Conservation (phyloP, 257 asterid species). For the Mentha longifolia region DNA sequence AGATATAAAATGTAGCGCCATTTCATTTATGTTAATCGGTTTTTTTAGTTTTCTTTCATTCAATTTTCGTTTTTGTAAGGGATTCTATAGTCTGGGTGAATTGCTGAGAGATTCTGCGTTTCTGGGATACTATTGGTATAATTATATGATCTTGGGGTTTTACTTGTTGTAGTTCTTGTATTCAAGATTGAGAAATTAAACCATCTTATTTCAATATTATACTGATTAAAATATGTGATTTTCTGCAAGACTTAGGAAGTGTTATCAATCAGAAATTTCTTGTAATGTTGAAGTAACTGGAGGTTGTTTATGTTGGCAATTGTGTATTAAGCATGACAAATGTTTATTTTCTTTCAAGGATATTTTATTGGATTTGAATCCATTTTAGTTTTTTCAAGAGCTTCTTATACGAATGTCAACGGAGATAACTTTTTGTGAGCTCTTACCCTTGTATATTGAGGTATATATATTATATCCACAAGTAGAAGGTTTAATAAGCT, state of each 20-base stretch:
- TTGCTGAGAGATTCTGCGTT: not conserved
- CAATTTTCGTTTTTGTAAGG: not conserved
- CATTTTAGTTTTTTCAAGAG: not conserved
- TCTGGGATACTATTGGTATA: conserved; percentile 15
- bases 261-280: conserved; percentile 7
- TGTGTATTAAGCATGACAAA: not conserved
- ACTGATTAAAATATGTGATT: not conserved
- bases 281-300: not conserved
- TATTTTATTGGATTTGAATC: not conserved
- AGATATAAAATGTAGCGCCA: not conserved
- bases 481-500: conserved; percentile 8
- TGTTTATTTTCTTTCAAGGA: not conserved
- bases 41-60: conserved; percentile 29
- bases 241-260: not conserved
- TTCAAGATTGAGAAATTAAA: conserved; percentile 1
- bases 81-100: conserved; percentile 21
- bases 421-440: no score
- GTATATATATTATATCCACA: not conserved
- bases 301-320: not conserved
- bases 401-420: not conserved
- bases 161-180: not conserved
- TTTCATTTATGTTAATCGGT: conserved; percentile 42
- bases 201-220: not conserved
- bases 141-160: conserved; percentile 20
- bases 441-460: no score